Conservation (phyloP, 2,329 filamentous ascomycete species). For the Orbilia blumenaviensis region DNA sequence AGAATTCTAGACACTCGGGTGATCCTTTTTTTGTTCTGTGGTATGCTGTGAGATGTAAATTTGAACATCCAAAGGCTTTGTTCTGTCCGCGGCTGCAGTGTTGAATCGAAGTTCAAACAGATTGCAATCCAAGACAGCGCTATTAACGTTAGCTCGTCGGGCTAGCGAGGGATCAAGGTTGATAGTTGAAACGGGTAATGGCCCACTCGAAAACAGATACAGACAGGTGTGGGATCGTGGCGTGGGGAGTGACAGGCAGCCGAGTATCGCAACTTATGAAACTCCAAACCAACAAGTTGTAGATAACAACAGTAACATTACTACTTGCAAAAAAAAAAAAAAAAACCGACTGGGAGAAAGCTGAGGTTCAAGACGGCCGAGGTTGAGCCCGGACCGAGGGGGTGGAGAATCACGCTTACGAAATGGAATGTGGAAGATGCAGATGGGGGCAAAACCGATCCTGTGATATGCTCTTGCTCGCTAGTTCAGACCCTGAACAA, state of each 20-base stretch:
- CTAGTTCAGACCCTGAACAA: constrained; percentile 14
- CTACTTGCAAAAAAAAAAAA: background rate
- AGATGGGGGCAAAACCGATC: constrained; percentile 8
- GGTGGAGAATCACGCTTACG: background rate
- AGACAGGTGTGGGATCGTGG: constrained; percentile 12
- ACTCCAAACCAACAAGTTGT: background rate
- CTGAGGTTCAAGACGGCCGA: background rate
- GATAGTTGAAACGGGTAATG: constrained; percentile 43
- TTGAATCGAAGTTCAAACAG: constrained; percentile 11
- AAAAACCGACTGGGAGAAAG: background rate
- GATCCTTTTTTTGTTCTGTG: background rate
- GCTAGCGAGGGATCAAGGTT: constrained; percentile 51
- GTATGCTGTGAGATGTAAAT: background rate
- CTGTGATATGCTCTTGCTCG: constrained; percentile 24
- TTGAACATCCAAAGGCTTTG: background rate
- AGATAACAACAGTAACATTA: background rate
- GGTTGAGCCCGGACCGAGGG: background rate
- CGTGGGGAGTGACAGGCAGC: constrained; percentile 40
- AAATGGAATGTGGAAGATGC: constrained; percentile 17
- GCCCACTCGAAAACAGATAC: constrained; percentile 33
- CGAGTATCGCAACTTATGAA: constrained; percentile 31
- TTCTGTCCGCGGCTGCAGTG: background rate
- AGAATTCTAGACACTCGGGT: constrained; percentile 31
- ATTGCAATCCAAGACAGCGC: constrained; percentile 41
- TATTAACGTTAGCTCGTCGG: constrained; percentile 29